These are phyloP conservation scores for Jackrogersella minutella DNA, from an alignment of 495 filamentous ascomycete species.

Conservation along the genomic window DNA sequence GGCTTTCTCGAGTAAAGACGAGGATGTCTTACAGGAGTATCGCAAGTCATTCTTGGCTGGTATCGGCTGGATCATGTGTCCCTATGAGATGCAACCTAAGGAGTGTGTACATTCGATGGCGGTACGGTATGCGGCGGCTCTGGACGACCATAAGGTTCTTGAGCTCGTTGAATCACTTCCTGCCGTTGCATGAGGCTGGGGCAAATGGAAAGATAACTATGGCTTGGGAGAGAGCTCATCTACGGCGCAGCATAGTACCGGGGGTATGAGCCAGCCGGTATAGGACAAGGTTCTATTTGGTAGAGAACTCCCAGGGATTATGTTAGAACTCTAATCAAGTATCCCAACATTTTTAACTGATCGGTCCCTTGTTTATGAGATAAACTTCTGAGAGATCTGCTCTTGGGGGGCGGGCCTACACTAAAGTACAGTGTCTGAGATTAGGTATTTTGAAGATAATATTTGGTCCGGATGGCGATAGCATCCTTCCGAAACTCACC, in stretches of 20 bases:
- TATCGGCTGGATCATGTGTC: constrained; percentile 23
- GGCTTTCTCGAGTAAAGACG: constrained; percentile 38
- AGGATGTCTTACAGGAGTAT: constrained; percentile 40
- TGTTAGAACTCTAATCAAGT: background rate
- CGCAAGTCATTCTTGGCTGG: constrained; percentile 20
- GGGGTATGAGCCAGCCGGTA: background rate
- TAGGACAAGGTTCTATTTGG: background rate
- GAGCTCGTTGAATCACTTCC: constrained; percentile 17
- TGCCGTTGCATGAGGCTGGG: background rate
- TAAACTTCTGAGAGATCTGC: background rate
- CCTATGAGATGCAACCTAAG: constrained; percentile 17
- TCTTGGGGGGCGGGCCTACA: no score
- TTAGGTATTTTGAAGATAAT: constrained; percentile 3
- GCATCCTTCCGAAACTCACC: background rate
- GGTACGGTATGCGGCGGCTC: constrained; percentile 1
- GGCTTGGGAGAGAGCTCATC: no score
- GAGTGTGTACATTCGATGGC: constrained; percentile 19
- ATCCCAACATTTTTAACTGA: background rate
- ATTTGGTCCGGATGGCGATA: background rate
- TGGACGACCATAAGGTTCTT: constrained; percentile 22
- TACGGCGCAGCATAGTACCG: no score
- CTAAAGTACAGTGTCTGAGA: no score
- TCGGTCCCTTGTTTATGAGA: background rate
- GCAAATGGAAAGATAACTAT: background rate
- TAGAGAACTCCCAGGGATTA: background rate